phyloP scores from a whole-genome alignment of 2,329 filamentous ascomycete genomes.

The Diaporthe ampelina region DNA sequence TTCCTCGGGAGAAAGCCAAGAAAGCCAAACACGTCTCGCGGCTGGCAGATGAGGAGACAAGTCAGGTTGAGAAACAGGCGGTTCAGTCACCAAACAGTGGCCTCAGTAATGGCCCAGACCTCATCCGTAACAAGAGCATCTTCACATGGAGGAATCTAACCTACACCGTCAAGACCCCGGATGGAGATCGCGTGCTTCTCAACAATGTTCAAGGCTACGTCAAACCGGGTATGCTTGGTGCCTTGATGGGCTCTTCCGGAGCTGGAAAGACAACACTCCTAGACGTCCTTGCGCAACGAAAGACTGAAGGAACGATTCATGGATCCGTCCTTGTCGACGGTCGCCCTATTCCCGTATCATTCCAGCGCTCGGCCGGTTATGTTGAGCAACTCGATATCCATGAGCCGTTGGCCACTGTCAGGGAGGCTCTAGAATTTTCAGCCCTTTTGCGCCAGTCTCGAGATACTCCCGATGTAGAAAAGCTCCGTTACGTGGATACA shows the following conservation, averaged over 20 bases:
- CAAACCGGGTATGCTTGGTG: conserved; percentile 82
- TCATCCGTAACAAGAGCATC: conserved; percentile 74
- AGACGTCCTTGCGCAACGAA: conserved; percentile 84
- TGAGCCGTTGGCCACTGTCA: conserved; percentile 78
- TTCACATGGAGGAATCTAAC: conserved; percentile 68
- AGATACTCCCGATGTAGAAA: conserved; percentile 74
- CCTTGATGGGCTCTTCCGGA: conserved; percentile 85
- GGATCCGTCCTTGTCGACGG: conserved; percentile 85
- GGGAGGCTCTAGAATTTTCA: conserved; percentile 82
- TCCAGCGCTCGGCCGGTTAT: conserved; percentile 85
- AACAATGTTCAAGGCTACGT: conserved; percentile 88
- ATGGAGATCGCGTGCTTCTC: conserved; percentile 76
- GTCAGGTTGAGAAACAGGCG: neutral
- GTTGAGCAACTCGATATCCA: conserved; percentile 88
- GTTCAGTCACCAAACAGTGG: conserved; percentile 26
- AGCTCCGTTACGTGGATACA: conserved; percentile 81
- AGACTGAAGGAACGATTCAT: conserved; percentile 81
- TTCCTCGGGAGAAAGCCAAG: neutral
- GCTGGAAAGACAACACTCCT: conserved; percentile 90
- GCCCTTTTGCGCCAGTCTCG: conserved; percentile 80
- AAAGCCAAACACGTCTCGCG: neutral
- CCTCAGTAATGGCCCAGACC: conserved; percentile 45
- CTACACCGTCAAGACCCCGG: conserved; percentile 75
- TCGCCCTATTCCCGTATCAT: conserved; percentile 76
- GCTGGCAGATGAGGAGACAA: neutral